Base-by-base conservation (phyloP, 192 early-diverging fungal genomes). In the Coemansia sp. region DNA sequence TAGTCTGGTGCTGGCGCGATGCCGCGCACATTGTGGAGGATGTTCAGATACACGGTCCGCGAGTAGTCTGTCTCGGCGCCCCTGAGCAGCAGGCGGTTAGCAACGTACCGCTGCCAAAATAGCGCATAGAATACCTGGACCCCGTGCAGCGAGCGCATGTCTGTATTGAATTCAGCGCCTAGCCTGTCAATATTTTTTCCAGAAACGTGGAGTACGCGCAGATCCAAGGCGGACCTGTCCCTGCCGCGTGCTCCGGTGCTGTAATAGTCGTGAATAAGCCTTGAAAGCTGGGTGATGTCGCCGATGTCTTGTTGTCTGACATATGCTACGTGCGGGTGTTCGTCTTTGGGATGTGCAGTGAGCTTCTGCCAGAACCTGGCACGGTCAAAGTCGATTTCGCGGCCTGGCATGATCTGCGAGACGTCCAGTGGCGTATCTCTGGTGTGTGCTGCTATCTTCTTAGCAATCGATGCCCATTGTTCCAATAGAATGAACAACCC, bases 91-190 rank as follows among this genome's bases (percentile, higher is more conserved):
- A 61, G 38, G n/a, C 22, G 23, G 3, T 62, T 63, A 22, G 46
- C 58, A 3, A 71, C 32, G 36, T 55, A 61, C 4, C 70, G 63
- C 52, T 71, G 70, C 70, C 70, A 71, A n/a, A 71, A 59, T 1
- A 71, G 9, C n/a, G 70, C 70, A 38, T 71, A 71, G 25, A 71
- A 42, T 61, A 71, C 42, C 45, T 71, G 70, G 13, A 65, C 50
- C 20, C 70, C 70, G 15, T 71, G 70, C 23, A 71, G 20, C 17
- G 49, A 46, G n/a, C 42, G 55, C 11, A 3, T 17, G 9, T 17
- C 41, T n/a, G 32, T 38, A 32, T 65, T 65, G 43, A 56, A 65
- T 32, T 49, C 34, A 17, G 32, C 19, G 9, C 56, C n/a, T 15
- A 71, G 48, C 9, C 42, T 65, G 9, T 48, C 70, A 23, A 71